Percentiles rank a stretch among this genome's conserved stretches.
These are phyloP conservation scores for Debaryomyces coudertii DNA, from an alignment of 1,139 yeast species.

Conservation along the genomic window DNA sequence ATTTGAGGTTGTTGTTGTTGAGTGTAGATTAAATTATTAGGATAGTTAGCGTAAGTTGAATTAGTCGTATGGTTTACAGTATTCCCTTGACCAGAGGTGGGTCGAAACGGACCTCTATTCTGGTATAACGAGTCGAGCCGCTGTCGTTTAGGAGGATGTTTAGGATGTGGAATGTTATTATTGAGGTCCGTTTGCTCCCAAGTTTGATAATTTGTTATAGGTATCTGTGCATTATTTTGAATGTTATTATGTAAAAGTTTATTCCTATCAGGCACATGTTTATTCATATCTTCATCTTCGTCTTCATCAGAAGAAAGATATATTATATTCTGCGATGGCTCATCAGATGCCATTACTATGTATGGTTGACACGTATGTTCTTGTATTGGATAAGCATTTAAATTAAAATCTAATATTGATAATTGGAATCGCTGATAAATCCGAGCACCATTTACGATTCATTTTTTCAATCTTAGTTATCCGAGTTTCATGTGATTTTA, in stretches of 20 bases:
- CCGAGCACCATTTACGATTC: background rate
- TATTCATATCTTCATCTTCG: conserved; percentile 6
- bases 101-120: conserved; percentile 5
- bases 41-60: background rate
- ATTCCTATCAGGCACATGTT: background rate
- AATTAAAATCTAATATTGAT: background rate
- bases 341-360: conserved; percentile 13
- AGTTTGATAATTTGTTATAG: background rate
- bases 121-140: conserved; percentile 11
- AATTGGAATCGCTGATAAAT: background rate
- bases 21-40: background rate
- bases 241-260: too few relatives aligned
- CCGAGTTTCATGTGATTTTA: background rate
- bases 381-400: background rate
- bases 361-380: background rate
- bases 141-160: conserved; percentile 4
- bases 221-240: background rate
- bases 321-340: conserved; percentile 15
- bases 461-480: background rate
- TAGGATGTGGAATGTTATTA: background rate
- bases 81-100: background rate
- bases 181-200: background rate
- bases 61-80: background rate
- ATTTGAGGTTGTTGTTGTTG: background rate
- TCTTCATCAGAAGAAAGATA: conserved; percentile 17